Evolutionary conservation across 192 early-diverging fungal species (phyloP), one percentile per base, ranked within the genome.

Genomic region (Dissophora globulifera): DNA sequence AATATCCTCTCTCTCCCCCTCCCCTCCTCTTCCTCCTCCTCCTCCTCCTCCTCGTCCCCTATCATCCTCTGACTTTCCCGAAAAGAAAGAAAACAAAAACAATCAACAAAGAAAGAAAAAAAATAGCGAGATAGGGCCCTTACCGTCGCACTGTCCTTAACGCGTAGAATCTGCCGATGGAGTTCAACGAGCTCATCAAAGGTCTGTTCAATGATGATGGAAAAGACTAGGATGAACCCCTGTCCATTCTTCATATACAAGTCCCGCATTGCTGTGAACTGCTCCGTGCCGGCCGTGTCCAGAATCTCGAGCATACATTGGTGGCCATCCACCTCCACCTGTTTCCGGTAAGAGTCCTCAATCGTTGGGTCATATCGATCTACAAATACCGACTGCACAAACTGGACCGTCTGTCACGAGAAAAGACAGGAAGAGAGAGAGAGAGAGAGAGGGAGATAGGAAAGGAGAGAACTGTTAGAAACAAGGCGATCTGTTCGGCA

Each of bases 331-430:
- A 97, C 88, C 54, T 88, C 80, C 58, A 91, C 92, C 68, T 94
- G 89, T 71, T 96, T 96, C 64, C 93, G 85, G 84, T 97, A 96
- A 57, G 85, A 88, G 63, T 91, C 91, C 72, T 97, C 96, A 61
- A 97, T 97, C 11, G 96, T 97, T 45, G 96, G 96, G 66, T 97
- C 96, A 72, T 97, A 97, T 45, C 93, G 92, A 33, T 96, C 93
- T 25, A 93, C 90, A 78, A 97, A 97, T 29, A 92, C 90, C 0
- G 91, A 93, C 78, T 95, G 95, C 33, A 96, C 94, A 78, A 95
- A 96, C 63, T 93, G 92, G 43, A 96, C 96, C 1, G 94, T 96
- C 55, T 67, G 43, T 11, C 17, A 31, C 22, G 30, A 20, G 31
- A 52, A 27, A 51, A 42, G 25, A 46, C 22, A 55, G 41, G 20